Evolutionary conservation across 2,329 filamentous ascomycete genomes (phyloP).

Genomic region (Colletotrichum magnum): DNA sequence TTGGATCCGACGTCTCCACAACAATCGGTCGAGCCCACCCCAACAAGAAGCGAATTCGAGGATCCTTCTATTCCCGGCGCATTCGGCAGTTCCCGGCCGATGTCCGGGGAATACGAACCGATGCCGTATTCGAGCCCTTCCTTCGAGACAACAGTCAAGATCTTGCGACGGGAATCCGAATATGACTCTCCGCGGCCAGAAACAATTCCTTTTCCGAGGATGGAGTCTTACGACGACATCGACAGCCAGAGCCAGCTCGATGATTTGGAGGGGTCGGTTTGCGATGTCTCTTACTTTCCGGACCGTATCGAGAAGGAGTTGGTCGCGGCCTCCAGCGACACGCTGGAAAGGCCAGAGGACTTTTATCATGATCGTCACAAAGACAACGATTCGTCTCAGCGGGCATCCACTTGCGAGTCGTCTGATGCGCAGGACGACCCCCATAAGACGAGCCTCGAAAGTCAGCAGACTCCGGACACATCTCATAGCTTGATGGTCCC

Average conservation of each 20-base stretch:
- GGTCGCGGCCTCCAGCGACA: slow-evolving; percentile 54
- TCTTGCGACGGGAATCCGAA: slow-evolving; percentile 62
- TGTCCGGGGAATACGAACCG: slow-evolving; percentile 55
- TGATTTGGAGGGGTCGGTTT: slow-evolving; percentile 42
- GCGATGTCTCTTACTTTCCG: slow-evolving; percentile 46
- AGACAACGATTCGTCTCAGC: slow-evolving; percentile 48
- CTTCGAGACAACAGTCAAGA: slow-evolving; percentile 64
- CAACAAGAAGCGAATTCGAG: slow-evolving; percentile 45
- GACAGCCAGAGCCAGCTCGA: slow-evolving; percentile 57
- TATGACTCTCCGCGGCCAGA: slow-evolving; percentile 45
- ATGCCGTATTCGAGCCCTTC: slow-evolving; percentile 54
- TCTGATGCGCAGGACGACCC: slow-evolving; percentile 46
- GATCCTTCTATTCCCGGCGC: slow-evolving; percentile 47
- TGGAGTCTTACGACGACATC: slow-evolving; percentile 54
- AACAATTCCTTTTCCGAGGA: slow-evolving; percentile 51
- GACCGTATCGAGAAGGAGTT: slow-evolving; percentile 53
- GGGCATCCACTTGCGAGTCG: slow-evolving; percentile 56
- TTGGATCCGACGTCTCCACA: slow-evolving; percentile 52
- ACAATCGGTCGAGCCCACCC: slow-evolving; percentile 45
- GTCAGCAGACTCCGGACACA: slow-evolving; percentile 50
- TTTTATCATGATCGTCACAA: slow-evolving; percentile 40
- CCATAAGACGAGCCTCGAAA: slow-evolving; percentile 36
- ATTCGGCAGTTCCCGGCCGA: slow-evolving; percentile 44
- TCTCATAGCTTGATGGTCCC: slow-evolving; percentile 64
- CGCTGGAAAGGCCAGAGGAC: slow-evolving; percentile 47